A percentile compares a stretch with the other conserved stretches of the same genome.
phyloP scores from a whole-genome alignment of 2,329 filamentous ascomycete species.

The Emmonsia crescens region DNA sequence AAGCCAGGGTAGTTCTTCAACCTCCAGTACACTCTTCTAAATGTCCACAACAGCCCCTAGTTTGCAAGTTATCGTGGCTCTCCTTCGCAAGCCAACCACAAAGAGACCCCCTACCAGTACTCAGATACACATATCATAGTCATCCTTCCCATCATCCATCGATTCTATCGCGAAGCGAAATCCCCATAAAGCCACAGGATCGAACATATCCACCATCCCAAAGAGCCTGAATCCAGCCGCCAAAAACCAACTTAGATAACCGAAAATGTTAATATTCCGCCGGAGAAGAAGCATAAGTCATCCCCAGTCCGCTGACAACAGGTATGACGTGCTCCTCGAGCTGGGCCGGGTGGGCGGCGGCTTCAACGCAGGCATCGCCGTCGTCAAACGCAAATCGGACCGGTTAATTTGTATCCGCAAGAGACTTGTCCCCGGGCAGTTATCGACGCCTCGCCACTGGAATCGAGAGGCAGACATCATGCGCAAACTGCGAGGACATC shows the following conservation, averaged over 20 bases:
- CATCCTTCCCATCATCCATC: neutral
- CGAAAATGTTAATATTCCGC: neutral
- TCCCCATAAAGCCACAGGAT: neutral
- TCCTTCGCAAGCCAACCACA: neutral
- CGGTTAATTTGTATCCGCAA: slow-evolving; percentile 6
- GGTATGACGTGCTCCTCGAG: neutral
- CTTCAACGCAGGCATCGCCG: neutral
- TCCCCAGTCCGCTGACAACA: neutral
- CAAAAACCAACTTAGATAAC: neutral
- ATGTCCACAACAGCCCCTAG: neutral
- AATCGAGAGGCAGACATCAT: slow-evolving; percentile 4
- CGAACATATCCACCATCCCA: neutral
- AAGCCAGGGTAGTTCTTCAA: neutral
- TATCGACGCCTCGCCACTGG: slow-evolving; percentile 6
- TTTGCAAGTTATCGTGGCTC: neutral
- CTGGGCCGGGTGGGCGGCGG: neutral
- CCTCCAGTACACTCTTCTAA: neutral
- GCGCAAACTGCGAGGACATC: slow-evolving; percentile 3
- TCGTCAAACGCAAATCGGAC: slow-evolving; percentile 5
- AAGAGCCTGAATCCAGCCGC: neutral
- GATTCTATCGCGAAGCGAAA: neutral
- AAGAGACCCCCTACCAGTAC: neutral
- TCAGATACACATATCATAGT: neutral
- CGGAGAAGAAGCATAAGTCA: neutral
- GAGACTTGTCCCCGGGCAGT: neutral